Evolutionary conservation across 345 rosid species (phyloP).

Genomic region (Balakata baccata): DNA sequence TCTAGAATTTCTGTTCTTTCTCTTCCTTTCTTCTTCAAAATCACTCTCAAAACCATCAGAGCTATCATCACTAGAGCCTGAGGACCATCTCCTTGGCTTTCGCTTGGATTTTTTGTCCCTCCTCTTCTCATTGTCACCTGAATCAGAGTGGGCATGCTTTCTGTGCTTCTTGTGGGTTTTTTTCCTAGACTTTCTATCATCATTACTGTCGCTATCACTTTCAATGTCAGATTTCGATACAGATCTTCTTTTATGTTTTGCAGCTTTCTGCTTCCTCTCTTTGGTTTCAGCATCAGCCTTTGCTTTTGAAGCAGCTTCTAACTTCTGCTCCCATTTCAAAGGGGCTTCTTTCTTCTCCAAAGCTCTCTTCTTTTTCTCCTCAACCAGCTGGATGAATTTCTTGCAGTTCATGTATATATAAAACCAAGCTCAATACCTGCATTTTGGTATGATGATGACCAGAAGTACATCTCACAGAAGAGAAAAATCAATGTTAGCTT

Average conservation of each 20-base stretch:
- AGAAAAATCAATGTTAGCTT: constrained; percentile 89
- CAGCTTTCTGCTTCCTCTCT: constrained; percentile 49
- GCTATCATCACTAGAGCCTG: constrained; percentile 36
- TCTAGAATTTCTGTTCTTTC: constrained; percentile 43
- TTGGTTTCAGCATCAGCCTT: constrained; percentile 63
- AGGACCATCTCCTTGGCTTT: constrained; percentile 45
- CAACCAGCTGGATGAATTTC: constrained; percentile 90
- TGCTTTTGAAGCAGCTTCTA: constrained; percentile 84
- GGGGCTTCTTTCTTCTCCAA: constrained; percentile 86
- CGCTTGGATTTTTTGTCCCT: constrained; percentile 53
- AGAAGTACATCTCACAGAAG: constrained; percentile 95
- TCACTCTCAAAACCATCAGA: constrained; percentile 42
- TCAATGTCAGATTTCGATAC: constrained; percentile 43
- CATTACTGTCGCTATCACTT: constrained; percentile 35
- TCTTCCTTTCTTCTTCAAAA: constrained; percentile 48
- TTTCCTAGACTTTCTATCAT: constrained; percentile 49
- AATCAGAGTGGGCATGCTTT: constrained; percentile 45
- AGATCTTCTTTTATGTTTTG: constrained; percentile 46
- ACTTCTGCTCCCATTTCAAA: constrained; percentile 92
- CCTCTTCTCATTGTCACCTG: constrained; percentile 49
- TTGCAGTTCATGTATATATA: constrained; percentile 78
- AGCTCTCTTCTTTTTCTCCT: constrained; percentile 82
- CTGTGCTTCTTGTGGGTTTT: constrained; percentile 54
- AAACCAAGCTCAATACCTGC: constrained; percentile 75
- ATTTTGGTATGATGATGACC: constrained; percentile 74